Base-by-base conservation (phyloP, 163 green algal genomes). In the Chlamydomonas reinhardtii region DNA sequence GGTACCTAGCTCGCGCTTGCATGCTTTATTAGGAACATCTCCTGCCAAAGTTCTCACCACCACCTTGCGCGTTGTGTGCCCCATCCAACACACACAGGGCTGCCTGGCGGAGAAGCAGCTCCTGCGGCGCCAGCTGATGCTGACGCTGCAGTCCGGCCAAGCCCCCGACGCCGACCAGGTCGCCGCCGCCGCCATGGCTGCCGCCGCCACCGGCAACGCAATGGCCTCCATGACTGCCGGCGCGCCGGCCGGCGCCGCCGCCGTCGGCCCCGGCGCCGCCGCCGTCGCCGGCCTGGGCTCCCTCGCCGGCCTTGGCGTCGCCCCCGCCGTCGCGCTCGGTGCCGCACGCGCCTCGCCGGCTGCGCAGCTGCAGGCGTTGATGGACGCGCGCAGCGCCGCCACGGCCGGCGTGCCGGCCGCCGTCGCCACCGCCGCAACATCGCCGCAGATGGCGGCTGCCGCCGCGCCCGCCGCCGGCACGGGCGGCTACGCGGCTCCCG, bases 71-170 rank as follows among this genome's bases (percentile, higher is more conserved):
- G n/a, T n/a, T n/a, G n/a, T 8, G 39, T 48, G 39, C 39, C 59
- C 31, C 14, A 2, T 24, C 3, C 25, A 14, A 8, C 39, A 48
- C 39, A 8, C 27, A 24, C 69, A 86, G 80, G 80, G 80, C 16
- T 79, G 70, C 70, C 80, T 79, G 9, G 80, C 37, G 0, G 80
- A 86, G 80, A 79, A 86, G 56, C 80, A 80, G 80, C 34, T 80
- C 4, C 80, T 86, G 34, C 80, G 80, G 9, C 80, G 80, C 32
- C 80, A 86, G 80, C 80, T 86, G 34, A 56, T 86, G 34, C 35
- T 61, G 16, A 80, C 80, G 3, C 80, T 86, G 2, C 48, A 56
- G 48, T 77, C 68, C 4, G 59, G 27, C 62, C 22, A 65, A 27
- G 29, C 65, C 66, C 19, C 31, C 14, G 68, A 76, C 32, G 32